Conservation (phyloP, 225 moss, liverwort and hornwort species). For the Rhytidiadelphus loreus region DNA sequence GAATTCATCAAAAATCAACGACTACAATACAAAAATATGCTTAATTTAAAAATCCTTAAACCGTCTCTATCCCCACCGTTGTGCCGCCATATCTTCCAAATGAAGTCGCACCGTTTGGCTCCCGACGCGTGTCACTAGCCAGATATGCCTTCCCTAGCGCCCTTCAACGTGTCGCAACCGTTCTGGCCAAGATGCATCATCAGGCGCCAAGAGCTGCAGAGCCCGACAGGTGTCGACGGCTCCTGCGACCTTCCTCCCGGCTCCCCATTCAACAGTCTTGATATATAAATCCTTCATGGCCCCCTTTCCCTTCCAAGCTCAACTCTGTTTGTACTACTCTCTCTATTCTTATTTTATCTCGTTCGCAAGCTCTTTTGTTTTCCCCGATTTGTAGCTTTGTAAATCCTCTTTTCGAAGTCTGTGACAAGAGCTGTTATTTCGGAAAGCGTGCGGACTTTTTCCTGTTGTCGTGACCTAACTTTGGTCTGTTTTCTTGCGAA, state of each 20-base stretch:
- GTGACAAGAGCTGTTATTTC: neutral
- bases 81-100: neutral
- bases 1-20: neutral
- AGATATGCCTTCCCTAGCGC: too few relatives aligned
- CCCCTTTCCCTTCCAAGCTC: rapidly evolving
- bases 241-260: neutral
- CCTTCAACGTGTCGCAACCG: neutral
- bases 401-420: neutral
- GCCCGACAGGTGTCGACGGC: neutral
- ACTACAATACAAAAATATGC: neutral
- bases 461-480: neutral
- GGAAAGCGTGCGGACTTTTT: neutral
- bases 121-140: neutral
- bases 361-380: too few relatives aligned
- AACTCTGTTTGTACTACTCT: neutral
- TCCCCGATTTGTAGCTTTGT: neutral
- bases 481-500: too few relatives aligned
- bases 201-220: neutral
- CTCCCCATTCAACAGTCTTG: neutral
- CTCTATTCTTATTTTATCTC: too few relatives aligned
- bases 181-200: neutral
- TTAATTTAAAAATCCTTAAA: neutral
- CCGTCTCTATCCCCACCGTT: neutral
- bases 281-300: neutral
- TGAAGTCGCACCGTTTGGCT: neutral